phyloP scores from a whole-genome alignment of 2,329 filamentous ascomycete genomes.

The Cercospora janseana region DNA sequence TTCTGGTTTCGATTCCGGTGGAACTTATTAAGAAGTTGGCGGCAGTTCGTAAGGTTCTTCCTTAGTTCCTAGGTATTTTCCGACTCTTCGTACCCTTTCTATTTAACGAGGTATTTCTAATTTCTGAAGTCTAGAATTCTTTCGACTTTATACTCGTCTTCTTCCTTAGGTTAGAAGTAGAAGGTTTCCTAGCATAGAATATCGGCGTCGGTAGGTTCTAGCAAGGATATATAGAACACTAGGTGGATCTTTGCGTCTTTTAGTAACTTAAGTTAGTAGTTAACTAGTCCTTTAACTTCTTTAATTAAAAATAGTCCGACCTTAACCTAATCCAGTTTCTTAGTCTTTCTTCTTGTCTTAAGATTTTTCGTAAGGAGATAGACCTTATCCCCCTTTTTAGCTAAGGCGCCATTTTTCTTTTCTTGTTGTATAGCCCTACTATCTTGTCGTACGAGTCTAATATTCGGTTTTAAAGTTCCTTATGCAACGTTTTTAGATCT shows the following conservation, averaged over 20 bases:
- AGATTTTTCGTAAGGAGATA: slow-evolving; percentile 12
- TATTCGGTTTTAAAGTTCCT: too few relatives aligned
- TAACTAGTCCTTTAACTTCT: too few relatives aligned
- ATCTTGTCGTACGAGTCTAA: too few relatives aligned
- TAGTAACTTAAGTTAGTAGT: too few relatives aligned
- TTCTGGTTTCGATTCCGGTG: neutral
- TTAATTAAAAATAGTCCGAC: too few relatives aligned
- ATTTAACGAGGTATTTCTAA: slow-evolving; percentile 11
- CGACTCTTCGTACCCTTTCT: neutral
- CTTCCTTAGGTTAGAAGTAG: slow-evolving; percentile 1
- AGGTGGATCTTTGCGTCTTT: too few relatives aligned
- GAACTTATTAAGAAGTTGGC: neutral
- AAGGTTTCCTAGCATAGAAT: slow-evolving; percentile 1
- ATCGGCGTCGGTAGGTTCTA: slow-evolving; percentile 8
- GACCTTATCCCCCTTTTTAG: slow-evolving; percentile 16
- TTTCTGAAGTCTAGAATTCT: slow-evolving; percentile 2
- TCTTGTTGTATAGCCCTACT: too few relatives aligned
- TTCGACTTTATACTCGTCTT: neutral
- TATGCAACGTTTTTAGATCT: too few relatives aligned
- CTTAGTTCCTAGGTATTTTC: slow-evolving; percentile 14
- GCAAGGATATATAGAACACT: slow-evolving; percentile 3
- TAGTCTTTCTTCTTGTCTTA: too few relatives aligned
- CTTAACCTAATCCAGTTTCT: too few relatives aligned
- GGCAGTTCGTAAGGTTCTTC: slow-evolving; percentile 4
- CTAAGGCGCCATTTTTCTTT: too few relatives aligned